phyloP scores from a whole-genome alignment of 768 basidiomycete genomes.

The Chlorophyllum brunneum region DNA sequence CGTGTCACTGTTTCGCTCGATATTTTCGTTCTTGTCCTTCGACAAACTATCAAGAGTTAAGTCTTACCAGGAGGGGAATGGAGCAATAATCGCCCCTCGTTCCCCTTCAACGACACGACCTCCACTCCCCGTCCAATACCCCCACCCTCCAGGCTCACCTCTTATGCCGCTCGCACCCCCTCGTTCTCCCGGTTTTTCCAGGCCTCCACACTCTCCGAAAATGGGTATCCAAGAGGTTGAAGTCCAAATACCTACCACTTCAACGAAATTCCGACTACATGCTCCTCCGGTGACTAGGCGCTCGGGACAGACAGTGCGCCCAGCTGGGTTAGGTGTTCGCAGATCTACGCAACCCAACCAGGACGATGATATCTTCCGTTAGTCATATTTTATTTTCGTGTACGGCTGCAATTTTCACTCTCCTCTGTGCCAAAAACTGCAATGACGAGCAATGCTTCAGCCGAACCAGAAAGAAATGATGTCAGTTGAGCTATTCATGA shows the following conservation, averaged over 20 bases:
- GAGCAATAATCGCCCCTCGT: constrained; percentile 70
- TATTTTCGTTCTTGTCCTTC: constrained; percentile 48
- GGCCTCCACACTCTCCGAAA: constrained; percentile 36
- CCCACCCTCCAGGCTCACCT: constrained; percentile 25
- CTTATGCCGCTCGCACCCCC: constrained; percentile 31
- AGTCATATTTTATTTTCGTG: neutral
- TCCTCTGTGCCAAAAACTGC: neutral
- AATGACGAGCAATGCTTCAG: too few relatives aligned
- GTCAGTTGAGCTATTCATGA: too few relatives aligned
- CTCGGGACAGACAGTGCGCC: constrained; percentile 17
- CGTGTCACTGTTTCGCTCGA: constrained; percentile 65
- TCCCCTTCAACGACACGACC: constrained; percentile 39
- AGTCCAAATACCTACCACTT: constrained; percentile 19
- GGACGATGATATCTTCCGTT: constrained; percentile 16
- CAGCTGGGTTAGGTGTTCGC: constrained; percentile 23
- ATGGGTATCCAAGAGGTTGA: constrained; percentile 31
- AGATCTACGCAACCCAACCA: constrained; percentile 14
- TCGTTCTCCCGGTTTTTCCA: constrained; percentile 29
- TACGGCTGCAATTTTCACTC: neutral
- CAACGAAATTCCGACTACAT: constrained; percentile 33
- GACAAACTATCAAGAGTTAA: constrained; percentile 39
- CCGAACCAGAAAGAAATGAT: too few relatives aligned
- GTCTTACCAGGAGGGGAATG: constrained; percentile 45
- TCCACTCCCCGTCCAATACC: constrained; percentile 22
- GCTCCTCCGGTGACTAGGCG: constrained; percentile 23